Conservation (phyloP, 1,284 basidiomycete genomes). For the Marasmius fiardii region DNA sequence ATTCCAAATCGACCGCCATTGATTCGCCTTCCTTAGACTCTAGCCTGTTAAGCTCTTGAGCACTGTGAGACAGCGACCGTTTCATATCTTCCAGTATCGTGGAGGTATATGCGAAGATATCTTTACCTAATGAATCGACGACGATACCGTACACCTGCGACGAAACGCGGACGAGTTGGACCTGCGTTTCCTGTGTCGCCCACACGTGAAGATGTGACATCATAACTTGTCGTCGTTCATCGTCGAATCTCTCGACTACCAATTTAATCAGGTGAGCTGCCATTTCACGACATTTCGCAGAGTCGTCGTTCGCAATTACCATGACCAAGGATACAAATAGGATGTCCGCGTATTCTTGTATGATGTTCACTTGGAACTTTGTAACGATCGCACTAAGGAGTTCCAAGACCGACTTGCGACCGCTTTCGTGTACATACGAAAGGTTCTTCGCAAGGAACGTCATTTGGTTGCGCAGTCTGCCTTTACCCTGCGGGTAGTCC, state of each 20-base stretch:
- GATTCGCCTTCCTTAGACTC: conserved; percentile 39
- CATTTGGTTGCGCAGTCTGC: conserved; percentile 85
- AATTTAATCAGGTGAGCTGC: conserved; percentile 80
- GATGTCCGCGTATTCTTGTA: conserved; percentile 85
- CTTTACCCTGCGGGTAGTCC: conserved; percentile 97
- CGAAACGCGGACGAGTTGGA: conserved; percentile 67
- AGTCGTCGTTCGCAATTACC: conserved; percentile 92
- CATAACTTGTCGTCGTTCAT: conserved; percentile 55
- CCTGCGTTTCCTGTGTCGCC: conserved; percentile 65
- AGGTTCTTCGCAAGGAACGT: conserved; percentile 93
- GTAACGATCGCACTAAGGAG: conserved; percentile 78
- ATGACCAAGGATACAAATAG: conserved; percentile 93
- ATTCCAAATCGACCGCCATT: conserved; percentile 60
- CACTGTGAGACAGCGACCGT: conserved; percentile 46
- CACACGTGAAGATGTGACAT: conserved; percentile 79
- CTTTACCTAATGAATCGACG: conserved; percentile 59
- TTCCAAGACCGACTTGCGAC: conserved; percentile 91
- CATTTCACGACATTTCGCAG: conserved; percentile 85
- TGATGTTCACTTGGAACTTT: conserved; percentile 81
- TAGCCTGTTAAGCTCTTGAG: conserved; percentile 30
- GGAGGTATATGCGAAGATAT: conserved; percentile 45
- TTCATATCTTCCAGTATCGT: conserved; percentile 61
- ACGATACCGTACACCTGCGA: conserved; percentile 82
- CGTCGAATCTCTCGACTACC: conserved; percentile 69
- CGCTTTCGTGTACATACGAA: conserved; percentile 88